phyloP scores from a whole-genome alignment of 2,329 filamentous ascomycete species.

The Mycosphaerella arachidis region DNA sequence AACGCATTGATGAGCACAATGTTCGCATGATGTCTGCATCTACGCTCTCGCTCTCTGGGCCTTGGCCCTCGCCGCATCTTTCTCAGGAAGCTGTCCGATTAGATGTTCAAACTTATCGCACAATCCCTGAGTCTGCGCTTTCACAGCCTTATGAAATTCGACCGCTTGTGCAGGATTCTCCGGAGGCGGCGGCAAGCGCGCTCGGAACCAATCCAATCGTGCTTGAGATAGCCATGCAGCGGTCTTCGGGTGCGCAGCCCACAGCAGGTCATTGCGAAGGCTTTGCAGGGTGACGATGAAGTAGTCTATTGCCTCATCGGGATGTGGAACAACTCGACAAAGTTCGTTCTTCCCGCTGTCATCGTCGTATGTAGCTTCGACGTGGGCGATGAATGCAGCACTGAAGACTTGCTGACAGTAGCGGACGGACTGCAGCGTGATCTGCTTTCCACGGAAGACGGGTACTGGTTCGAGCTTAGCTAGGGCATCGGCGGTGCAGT shows the following conservation, averaged over 20 bases:
- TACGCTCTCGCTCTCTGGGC: conserved; percentile 5
- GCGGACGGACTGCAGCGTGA: conserved; percentile 19
- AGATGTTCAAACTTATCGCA: conserved; percentile 7
- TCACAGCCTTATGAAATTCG: not conserved
- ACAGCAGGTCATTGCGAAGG: conserved; percentile 9
- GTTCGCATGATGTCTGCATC: too few species aligned
- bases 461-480: conserved; percentile 8
- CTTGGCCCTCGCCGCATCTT: conserved; percentile 6
- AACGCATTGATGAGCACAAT: too few species aligned
- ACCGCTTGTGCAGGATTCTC: conserved; percentile 1
- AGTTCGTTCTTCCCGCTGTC: conserved; percentile 15
- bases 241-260: conserved; percentile 8
- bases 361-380: conserved; percentile 13
- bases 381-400: conserved; percentile 20
- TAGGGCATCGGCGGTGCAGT: conserved; percentile 16
- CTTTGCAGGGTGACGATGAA: conserved; percentile 3
- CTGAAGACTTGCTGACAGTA: conserved; percentile 22
- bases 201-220: conserved; percentile 13
- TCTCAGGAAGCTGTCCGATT: conserved; percentile 7
- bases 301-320: conserved; percentile 11
- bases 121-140: conserved; percentile 1
- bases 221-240: conserved; percentile 8
- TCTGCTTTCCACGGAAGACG: conserved; percentile 12
- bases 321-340: conserved; percentile 12
- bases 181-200: conserved; percentile 4